phyloP scores from a whole-genome alignment of 352 stramenopile species.

The Phytophthora litchii region DNA sequence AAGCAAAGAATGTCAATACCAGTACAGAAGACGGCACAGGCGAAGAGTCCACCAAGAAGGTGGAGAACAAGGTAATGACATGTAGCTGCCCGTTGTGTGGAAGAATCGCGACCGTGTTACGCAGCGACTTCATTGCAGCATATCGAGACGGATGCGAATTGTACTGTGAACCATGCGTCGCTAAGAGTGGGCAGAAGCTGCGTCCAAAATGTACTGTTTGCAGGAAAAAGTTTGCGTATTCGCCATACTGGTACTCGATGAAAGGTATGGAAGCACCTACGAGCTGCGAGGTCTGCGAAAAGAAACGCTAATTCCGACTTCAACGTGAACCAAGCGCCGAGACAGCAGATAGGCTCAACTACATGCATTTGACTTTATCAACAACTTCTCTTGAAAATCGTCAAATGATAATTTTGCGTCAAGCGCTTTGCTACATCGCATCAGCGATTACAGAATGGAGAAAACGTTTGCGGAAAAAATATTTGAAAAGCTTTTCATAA shows the following conservation, averaged over 20 bases:
- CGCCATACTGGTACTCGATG: slow-evolving; percentile 37
- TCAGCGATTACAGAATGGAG: no score
- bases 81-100: slow-evolving; percentile 47
- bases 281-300: slow-evolving; percentile 39
- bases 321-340: neutral
- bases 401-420: no score
- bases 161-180: slow-evolving; percentile 25
- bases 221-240: slow-evolving; percentile 8
- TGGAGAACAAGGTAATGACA: slow-evolving; percentile 14
- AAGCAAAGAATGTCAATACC: neutral
- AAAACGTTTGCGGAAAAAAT: no score
- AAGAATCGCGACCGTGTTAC: slow-evolving; percentile 24
- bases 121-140: slow-evolving; percentile 29
- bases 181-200: neutral
- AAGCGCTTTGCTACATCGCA: no score
- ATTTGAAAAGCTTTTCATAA: no score
- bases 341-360: no score
- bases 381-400: no score
- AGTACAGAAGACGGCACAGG: neutral
- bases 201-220: slow-evolving; percentile 9
- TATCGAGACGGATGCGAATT: slow-evolving; percentile 23
- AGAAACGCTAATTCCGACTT: neutral
- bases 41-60: neutral
- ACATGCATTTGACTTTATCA: no score
- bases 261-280: slow-evolving; percentile 33